Evolutionary conservation across 192 early-diverging fungal species (phyloP).

Genomic region (Irineochytrium annulatum): DNA sequence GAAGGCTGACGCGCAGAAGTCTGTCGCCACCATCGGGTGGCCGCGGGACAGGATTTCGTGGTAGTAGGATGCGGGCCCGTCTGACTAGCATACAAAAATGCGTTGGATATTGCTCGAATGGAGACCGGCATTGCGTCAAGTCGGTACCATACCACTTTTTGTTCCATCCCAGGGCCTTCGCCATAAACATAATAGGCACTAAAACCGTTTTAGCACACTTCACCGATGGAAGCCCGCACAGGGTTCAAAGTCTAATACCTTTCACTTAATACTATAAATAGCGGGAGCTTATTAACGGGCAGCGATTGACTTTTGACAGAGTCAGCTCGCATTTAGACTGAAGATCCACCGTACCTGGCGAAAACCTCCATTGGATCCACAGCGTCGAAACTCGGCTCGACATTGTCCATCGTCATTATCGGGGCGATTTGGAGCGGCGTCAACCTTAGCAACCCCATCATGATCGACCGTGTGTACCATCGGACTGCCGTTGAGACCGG

Average conservation of each 20-base stretch:
- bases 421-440: background rate
- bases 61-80: background rate
- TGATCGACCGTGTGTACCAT: background rate
- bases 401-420: background rate
- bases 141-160: no score
- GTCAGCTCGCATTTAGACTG: background rate
- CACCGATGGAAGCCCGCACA: no score
- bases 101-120: no score
- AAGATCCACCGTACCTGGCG: background rate
- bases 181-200: no score
- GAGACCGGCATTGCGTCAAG: no score
- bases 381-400: background rate
- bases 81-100: slow-evolving; percentile 1
- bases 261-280: background rate
- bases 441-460: background rate
- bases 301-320: background rate
- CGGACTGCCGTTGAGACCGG: background rate
- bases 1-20: background rate
- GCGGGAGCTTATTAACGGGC: background rate
- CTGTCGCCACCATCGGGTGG: background rate
- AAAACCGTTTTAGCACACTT: no score
- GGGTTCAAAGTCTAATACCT: background rate
- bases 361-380: background rate
- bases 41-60: background rate
- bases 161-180: no score